These are phyloP conservation scores for Strobilomyces dryophilus DNA, from an alignment of 768 basidiomycete genomes.

Conservation along the genomic window DNA sequence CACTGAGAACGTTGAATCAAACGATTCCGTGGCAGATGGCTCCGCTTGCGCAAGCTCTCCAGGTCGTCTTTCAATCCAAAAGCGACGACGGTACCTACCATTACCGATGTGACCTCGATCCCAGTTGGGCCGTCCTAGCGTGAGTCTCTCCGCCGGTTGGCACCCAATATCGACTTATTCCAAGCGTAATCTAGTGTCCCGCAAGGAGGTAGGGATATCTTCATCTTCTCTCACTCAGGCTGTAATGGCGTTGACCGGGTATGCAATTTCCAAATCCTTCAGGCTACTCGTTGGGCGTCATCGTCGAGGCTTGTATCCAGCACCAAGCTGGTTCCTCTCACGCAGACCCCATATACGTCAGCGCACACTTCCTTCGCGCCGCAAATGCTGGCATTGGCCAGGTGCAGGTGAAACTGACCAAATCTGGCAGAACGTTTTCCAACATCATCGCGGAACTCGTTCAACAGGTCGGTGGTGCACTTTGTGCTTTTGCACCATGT, in stretches of 20 bases:
- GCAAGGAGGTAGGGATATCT: slow-evolving; percentile 43
- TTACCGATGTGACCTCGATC: slow-evolving; percentile 37
- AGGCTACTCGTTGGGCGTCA: slow-evolving; percentile 59
- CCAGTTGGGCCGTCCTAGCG: slow-evolving; percentile 44
- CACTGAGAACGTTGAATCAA: too few species aligned
- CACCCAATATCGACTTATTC: neutral
- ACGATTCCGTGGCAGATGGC: slow-evolving; percentile 2
- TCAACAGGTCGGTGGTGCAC: slow-evolving; percentile 44
- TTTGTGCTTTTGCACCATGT: neutral
- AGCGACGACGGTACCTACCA: slow-evolving; percentile 17
- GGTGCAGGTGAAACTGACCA: slow-evolving; percentile 45
- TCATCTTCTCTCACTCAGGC: too few species aligned
- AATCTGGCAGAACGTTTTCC: slow-evolving; percentile 48
- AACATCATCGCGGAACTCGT: slow-evolving; percentile 56
- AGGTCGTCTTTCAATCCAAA: slow-evolving; percentile 15
- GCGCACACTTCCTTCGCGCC: slow-evolving; percentile 53
- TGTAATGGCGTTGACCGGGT: neutral
- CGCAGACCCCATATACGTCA: slow-evolving; percentile 55
- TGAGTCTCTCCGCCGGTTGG: slow-evolving; percentile 20
- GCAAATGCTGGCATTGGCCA: slow-evolving; percentile 40
- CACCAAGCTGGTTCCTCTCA: slow-evolving; percentile 47
- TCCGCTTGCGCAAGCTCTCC: slow-evolving; percentile 21
- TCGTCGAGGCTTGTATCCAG: slow-evolving; percentile 51
- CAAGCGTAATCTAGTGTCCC: slow-evolving; percentile 36
- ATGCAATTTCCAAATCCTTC: neutral